Evolutionary conservation across 148 eudicot genomes (phyloP), one percentile per base, ranked within the genome.

Genomic region (Mesembryanthemum crystallinum): DNA sequence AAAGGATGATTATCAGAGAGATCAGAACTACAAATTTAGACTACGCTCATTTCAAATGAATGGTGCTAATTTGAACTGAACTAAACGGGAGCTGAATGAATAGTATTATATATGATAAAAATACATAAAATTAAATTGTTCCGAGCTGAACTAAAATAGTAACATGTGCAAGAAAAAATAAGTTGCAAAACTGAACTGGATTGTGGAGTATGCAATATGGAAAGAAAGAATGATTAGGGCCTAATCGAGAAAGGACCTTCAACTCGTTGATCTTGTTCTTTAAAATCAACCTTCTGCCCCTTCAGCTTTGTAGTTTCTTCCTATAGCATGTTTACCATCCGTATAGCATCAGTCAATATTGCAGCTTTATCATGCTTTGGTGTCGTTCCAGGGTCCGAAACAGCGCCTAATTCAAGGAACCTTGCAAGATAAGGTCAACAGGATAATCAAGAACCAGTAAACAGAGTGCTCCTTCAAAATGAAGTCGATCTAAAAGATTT

Each of bases 331-430:
- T 82, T 87, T 21, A 90, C 83, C 83, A 82, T 84, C 62, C 87
- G 84, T 62, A 80, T 82, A 78, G 96, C 92, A 68, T 90, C 92
- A 60, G 62, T 66, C 65, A 90, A 76, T 61, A 87, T 81, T 25
- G 87, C 87, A 49, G 82, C 74, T 81, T 90, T 90, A 80, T 88
- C 96, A 8, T 77, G 69, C 70, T 85, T 90, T 14, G 89, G 90
- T 29, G 89, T 73, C 81, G 81, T 79, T 49, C 89, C 92, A 66
- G 88, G 86, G 76, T 87, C 92, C 60, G 89, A 72, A 64, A 87
- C 57, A 24, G 90, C 71, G 67, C 85, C 55, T 77, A 90, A 75
- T 77, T 90, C 90, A 59, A 79, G 45, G 55, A 89, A 89, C 85
- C 93, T 89, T 65, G 11, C 55, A 51, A 43, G 28, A 66, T 15